Evolutionary conservation across 805 yeast species (phyloP), one percentile per base, ranked within the genome.

Genomic region (Saccharomycopsis schoenii): DNA sequence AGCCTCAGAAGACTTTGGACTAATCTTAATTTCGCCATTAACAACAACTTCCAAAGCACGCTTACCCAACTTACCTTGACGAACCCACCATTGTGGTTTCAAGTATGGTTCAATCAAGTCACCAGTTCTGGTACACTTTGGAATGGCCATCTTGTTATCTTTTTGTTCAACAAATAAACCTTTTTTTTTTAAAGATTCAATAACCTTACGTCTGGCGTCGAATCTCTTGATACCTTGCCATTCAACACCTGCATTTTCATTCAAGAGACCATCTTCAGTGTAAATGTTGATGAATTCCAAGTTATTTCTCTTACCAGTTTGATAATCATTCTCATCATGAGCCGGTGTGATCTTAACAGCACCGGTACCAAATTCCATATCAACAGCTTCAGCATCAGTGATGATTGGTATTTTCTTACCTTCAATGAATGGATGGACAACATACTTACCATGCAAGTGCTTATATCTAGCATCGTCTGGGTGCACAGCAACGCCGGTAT

Each of bases 61-160:
- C 66, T 80, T 78, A 58, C 98, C 99, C 88, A 90, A 88, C 61
- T 85, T 88, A 69, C 80, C 80, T 77, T 92, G 97, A 64, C 89
- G 77, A 66, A 94, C 97, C 97, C 97, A 94, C 99, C 99, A 94
- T 79, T 94, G 99, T 64, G 99, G 99, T 78, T 94, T 94, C 77
- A 94, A 80, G 70, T 89, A 79, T 59, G 99, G 99, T 79, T 94
- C 99, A 70, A 94, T 92, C 66, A 94, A 79, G 76, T 94, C 99
- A 67, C 97, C 97, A 36, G 97, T 90, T 83, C 97, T 88, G 51
- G 94, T 89, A 77, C 99, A 94, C 59, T 82, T 76, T 67, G 99
- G 99, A 65, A 94, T 84, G 25, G 91, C 81, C 99, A 94, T 94
- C 75, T 94, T 96, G 72, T 94, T 93, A 73, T 91, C 97, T 73